Base-by-base conservation (phyloP, 495 filamentous ascomycete species). In the Friedmanniomyces simplex region DNA sequence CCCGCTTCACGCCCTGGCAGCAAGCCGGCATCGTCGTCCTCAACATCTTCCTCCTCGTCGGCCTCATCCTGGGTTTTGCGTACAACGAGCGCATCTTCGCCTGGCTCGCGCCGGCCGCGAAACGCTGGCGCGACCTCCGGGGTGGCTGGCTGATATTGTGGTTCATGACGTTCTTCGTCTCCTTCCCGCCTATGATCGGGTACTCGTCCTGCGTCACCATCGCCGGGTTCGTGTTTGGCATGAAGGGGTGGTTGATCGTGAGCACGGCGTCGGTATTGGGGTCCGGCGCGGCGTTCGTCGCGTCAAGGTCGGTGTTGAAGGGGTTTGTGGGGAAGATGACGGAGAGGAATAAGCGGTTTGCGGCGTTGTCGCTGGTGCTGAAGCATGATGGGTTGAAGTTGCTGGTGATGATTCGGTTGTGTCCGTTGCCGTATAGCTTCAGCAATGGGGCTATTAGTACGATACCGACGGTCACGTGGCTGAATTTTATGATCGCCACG, bases 381-480 rank as follows among this genome's bases (percentile, higher is more conserved):
- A 78, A 85, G 42, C 83, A 89, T 63, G 93, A 98, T 67, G 94
- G 93, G 0, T 67, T 98, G 39, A 88, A 89, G 60, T 77, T 97
- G 18, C 76, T 98, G 30, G 83, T 85, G 62, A 95, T 96, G 87
- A 95, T 98, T 55, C 78, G 93, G 28, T 74, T 97, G 36, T 96
- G 93, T 58, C 93, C 93, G 22, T 69, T 97, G 58, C 93, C 93
- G n/a, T 98, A 95, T 68, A 91, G 87, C 22, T 74, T 96, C 55
- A 90, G 87, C 64, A 98, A 98, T 65, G 93, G 90, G 20, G 95
- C 93, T 22, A 81, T 98, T 26, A 88, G 88, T 20, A 96, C 91
- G 1, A 90, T 98, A 61, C 89, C 88, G 1, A 95, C 89, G 7
- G 87, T 98, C 7, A 76, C 82, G 49, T 84, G 86, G 16, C 69